Conservation (phyloP, 768 basidiomycete genomes). For the Clavulina sp. region DNA sequence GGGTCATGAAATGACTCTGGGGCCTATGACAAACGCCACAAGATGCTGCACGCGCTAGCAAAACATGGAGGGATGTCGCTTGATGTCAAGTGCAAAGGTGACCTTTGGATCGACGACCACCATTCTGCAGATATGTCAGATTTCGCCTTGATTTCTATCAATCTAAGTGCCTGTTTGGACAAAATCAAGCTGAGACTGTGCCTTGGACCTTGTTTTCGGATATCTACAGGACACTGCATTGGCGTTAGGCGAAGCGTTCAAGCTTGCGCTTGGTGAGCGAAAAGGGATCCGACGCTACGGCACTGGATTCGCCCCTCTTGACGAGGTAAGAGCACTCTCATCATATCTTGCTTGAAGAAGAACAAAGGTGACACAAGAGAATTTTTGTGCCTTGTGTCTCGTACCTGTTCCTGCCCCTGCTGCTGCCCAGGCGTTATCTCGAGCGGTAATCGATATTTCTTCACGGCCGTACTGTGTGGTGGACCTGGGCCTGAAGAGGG, state of each 20-base stretch:
- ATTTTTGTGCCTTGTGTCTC: not conserved
- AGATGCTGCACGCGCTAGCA: slow-evolving; percentile 98
- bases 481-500: slow-evolving; percentile 69
- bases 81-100: slow-evolving; percentile 79
- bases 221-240: slow-evolving; percentile 69
- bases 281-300: slow-evolving; percentile 91
- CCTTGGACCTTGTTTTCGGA: not conserved
- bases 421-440: slow-evolving; percentile 81
- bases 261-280: slow-evolving; percentile 85
- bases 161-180: slow-evolving; percentile 11
- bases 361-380: no score
- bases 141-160: slow-evolving; percentile 14
- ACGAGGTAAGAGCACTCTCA: slow-evolving; percentile 46
- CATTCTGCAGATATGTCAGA: slow-evolving; percentile 93
- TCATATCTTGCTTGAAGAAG: not conserved
- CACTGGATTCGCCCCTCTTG: slow-evolving; percentile 89
- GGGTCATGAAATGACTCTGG: no score
- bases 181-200: not conserved
- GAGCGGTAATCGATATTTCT: slow-evolving; percentile 97
- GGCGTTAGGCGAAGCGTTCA: slow-evolving; percentile 79
- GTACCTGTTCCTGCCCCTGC: slow-evolving; percentile 1
- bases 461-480: slow-evolving; percentile 92
- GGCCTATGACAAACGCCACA: no score
- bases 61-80: slow-evolving; percentile 94
- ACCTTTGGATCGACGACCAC: slow-evolving; percentile 96